Base-by-base conservation (phyloP, 2,329 filamentous ascomycete genomes). In the Aureobasidium sp. region DNA sequence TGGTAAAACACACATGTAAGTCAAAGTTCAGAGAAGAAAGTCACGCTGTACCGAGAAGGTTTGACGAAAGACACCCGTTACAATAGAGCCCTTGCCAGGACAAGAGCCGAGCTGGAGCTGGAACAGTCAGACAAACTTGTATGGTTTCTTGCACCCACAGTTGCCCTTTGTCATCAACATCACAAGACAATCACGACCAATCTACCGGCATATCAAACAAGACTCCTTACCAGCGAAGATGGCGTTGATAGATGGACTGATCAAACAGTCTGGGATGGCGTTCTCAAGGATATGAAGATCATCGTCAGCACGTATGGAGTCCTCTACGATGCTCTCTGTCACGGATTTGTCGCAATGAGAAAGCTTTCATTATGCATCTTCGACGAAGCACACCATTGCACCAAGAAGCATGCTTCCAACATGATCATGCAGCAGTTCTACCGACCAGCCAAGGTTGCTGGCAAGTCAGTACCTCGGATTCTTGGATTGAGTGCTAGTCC, bases 311-410 rank as follows among this genome's bases (percentile, higher is more conserved):
- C 91, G 0, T 86, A 87, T 63, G 86, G 89, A 63, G 81, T 95
- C 1, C 78, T 96, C 15, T 76, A 84, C 3, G 89, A 95, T 72
- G 90, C 89, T 3, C 77, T 95, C 44, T 77, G 75, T 1, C 89
- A 94, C 74, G 88, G 81, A 0, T 95, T 95, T 70, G 81, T 96
- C 2, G 78, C 71, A 1, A 81, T 95, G 67, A 69, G 77, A 0
- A 77, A 77, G 2, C 73, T 96, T 27, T 79, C 86, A 5, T 76
- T 96, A 5, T 74, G 95, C 16, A 81, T 96, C 0, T 89, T 96
- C 67, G 91, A 96, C 69, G 91, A 96, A 84, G 91, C 89, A 10
- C 91, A 96, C 69, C 86, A 91, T 70, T 93, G 89, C 66, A 80
- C 79, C 5, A 77, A 79, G n/a, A 84, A 83, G 1, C 81, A 86